These are phyloP conservation scores for Fomitopsis pulvina DNA, from an alignment of 768 basidiomycete genomes.

Conservation along the genomic window DNA sequence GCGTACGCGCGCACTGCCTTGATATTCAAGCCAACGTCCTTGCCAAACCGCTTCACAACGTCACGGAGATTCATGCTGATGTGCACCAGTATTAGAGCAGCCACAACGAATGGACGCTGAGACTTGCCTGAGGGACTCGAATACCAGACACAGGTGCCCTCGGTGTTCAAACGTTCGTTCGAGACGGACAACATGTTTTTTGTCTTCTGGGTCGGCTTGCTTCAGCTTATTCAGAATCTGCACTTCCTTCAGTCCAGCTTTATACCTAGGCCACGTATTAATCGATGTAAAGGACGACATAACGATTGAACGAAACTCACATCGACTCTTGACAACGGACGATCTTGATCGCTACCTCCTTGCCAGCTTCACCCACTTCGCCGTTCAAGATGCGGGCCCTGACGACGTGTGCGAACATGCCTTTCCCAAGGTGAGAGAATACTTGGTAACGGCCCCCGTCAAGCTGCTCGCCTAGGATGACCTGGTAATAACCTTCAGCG, in stretches of 20 bases:
- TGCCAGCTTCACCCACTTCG: conserved; percentile 45
- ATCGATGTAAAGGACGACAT: neutral
- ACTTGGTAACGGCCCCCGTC: conserved; percentile 93
- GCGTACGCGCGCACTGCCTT: conserved; percentile 98
- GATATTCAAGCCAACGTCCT: conserved; percentile 94
- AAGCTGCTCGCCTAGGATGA: conserved; percentile 90
- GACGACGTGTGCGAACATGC: conserved; percentile 98
- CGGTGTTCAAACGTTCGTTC: conserved; percentile 96
- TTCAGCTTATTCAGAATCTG: conserved; percentile 83
- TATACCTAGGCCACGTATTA: conserved; percentile 56
- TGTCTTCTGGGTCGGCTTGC: conserved; percentile 92
- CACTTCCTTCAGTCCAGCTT: conserved; percentile 88
- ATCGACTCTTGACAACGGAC: conserved; percentile 94
- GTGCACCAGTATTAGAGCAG: neutral
- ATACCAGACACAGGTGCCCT: conserved; percentile 93
- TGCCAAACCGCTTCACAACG: conserved; percentile 96
- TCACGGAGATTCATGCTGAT: conserved; percentile 95
- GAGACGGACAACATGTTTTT: conserved; percentile 91
- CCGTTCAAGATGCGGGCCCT: conserved; percentile 74
- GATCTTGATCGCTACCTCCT: conserved; percentile 97
- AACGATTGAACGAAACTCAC: conserved; percentile 35
- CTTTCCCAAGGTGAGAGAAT: conserved; percentile 91
- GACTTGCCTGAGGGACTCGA: conserved; percentile 82
- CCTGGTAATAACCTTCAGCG: conserved; percentile 90
- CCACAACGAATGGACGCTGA: neutral